Evolutionary conservation across 2,329 filamentous ascomycete species (phyloP).

Genomic region (Fusarium cyanostomum): DNA sequence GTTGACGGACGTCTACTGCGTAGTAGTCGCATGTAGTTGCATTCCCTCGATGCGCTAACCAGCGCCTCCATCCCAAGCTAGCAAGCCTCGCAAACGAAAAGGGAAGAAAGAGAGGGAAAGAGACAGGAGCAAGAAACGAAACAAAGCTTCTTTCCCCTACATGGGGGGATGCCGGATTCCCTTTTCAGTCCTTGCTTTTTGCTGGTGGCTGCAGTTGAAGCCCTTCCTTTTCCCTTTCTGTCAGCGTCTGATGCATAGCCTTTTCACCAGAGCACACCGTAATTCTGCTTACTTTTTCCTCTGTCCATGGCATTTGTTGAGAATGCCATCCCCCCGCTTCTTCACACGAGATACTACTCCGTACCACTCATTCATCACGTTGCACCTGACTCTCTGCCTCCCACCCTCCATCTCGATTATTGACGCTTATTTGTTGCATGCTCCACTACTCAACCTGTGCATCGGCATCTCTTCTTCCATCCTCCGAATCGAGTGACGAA

Average conservation of each 20-base stretch:
- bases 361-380: background rate
- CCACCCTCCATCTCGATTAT: slow-evolving; percentile 23
- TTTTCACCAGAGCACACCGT: slow-evolving; percentile 23
- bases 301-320: slow-evolving; percentile 26
- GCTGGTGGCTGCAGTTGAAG: slow-evolving; percentile 13
- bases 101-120: background rate
- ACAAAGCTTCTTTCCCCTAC: background rate
- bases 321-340: slow-evolving; percentile 26
- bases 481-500: slow-evolving; percentile 9
- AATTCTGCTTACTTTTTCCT: slow-evolving; percentile 7
- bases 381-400: slow-evolving; percentile 14
- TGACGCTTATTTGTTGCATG: slow-evolving; percentile 13
- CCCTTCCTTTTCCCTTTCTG: slow-evolving; percentile 4
- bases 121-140: slow-evolving; percentile 23
- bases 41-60: slow-evolving; percentile 29
- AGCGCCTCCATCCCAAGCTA: slow-evolving; percentile 19
- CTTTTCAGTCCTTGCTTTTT: slow-evolving; percentile 9
- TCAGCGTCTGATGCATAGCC: slow-evolving; percentile 12
- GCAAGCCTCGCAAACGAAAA: slow-evolving; percentile 22
- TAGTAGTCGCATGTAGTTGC: no score
- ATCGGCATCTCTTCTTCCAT: background rate
- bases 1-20: slow-evolving; percentile 19
- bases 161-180: no score
- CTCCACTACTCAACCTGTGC: slow-evolving; percentile 10
- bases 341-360: background rate